Evolutionary conservation across 202 grass and related monocot genomes (phyloP).

Genomic region (Schoenoplectus tabernaemontani): DNA sequence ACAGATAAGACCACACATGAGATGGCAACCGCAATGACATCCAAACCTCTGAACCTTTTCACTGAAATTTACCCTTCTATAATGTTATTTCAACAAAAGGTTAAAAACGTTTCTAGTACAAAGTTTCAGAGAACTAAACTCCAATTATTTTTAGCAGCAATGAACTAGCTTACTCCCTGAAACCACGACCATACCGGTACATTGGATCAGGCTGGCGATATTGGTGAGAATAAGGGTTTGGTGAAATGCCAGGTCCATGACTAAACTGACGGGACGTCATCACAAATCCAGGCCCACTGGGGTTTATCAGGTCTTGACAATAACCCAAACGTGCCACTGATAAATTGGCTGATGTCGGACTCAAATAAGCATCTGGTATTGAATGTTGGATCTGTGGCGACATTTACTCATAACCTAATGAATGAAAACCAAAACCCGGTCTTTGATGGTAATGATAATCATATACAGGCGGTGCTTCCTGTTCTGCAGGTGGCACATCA

Average conservation of each 20-base stretch:
- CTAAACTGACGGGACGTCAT: neutral
- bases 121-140: neutral
- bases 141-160: neutral
- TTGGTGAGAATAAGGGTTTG: neutral
- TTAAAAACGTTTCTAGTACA: slow-evolving; percentile 1
- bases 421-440: neutral
- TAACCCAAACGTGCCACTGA: neutral
- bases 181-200: neutral
- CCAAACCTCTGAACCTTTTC: neutral
- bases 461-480: neutral
- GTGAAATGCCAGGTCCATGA: neutral
- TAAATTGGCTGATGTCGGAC: neutral
- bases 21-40: neutral
- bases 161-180: neutral
- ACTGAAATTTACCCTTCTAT: neutral
- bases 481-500: neutral
- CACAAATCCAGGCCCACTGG: neutral
- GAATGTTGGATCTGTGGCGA: neutral
- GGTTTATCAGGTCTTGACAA: neutral
- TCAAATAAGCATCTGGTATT: neutral
- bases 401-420: neutral
- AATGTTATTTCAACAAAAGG: neutral
- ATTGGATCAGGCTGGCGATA: slow-evolving; percentile 7
- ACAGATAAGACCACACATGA: neutral
- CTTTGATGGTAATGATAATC: neutral